A percentile compares a stretch with the other conserved stretches of the same genome.
Evolutionary conservation across 2,329 filamentous ascomycete species (phyloP).

Genomic region (Monilinia polystroma): DNA sequence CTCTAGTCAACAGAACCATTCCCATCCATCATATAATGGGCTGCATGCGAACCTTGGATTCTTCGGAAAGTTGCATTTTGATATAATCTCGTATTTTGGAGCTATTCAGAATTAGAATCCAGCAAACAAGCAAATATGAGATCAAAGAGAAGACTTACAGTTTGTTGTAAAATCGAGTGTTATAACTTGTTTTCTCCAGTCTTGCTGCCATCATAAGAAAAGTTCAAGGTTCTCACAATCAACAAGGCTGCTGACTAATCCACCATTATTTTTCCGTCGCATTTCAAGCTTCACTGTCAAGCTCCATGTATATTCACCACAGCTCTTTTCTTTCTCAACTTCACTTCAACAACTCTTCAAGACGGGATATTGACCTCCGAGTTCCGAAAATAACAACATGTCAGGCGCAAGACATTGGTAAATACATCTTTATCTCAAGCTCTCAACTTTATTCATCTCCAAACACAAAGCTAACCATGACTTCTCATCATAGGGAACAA

Average conservation of each 20-base stretch:
- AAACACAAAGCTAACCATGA: conserved; percentile 33
- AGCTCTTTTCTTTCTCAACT: not conserved
- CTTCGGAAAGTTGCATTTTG: conserved; percentile 71
- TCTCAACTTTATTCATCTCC: conserved; percentile 7
- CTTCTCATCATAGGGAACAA: conserved; percentile 68
- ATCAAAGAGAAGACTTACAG: conserved; percentile 3
- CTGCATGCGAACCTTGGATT: conserved; percentile 74
- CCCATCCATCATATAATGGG: not conserved
- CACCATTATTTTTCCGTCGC: conserved; percentile 22
- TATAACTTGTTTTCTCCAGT: conserved; percentile 15
- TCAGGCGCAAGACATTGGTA: conserved; percentile 68
- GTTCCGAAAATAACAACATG: conserved; percentile 35
- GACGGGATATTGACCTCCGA: not conserved
- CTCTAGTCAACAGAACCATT: conserved; percentile 28
- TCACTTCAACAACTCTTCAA: not conserved
- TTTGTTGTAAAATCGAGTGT: conserved; percentile 11
- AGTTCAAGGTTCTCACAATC: conserved; percentile 24
- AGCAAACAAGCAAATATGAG: not conserved
- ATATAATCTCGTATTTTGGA: conserved; percentile 18
- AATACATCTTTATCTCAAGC: conserved; percentile 29
- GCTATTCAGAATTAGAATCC: not conserved
- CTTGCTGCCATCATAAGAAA: conserved; percentile 24
- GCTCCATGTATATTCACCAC: conserved; percentile 5
- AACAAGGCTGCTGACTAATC: conserved; percentile 21
- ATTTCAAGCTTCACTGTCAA: conserved; percentile 24